phyloP scores from a whole-genome alignment of 371 early-diverging fungal species.

The Saksenaea oblongispora region DNA sequence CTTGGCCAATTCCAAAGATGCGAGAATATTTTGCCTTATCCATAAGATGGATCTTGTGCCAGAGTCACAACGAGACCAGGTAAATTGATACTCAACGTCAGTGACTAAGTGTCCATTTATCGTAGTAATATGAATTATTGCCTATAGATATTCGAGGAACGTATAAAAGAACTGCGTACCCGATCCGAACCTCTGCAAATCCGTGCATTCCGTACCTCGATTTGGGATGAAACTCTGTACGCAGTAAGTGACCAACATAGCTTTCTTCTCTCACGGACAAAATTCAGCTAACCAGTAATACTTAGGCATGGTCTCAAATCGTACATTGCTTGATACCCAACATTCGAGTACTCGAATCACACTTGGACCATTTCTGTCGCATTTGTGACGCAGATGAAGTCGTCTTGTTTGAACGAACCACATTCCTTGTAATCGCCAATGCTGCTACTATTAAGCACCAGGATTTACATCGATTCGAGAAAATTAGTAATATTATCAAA shows the following conservation, averaged over 20 bases:
- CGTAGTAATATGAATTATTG: conserved; percentile 3
- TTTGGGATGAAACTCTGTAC: conserved; percentile 96
- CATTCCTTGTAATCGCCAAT: conserved; percentile 93
- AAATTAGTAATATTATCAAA: conserved; percentile 93
- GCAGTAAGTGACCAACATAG: conserved; percentile 48
- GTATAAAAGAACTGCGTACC: conserved; percentile 68
- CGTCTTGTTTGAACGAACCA: conserved; percentile 92
- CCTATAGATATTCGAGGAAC: conserved; percentile 67
- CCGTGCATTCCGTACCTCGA: conserved; percentile 85
- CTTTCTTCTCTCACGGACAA: not conserved
- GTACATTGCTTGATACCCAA: conserved; percentile 94
- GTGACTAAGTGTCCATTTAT: not conserved
- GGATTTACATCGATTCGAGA: conserved; percentile 85
- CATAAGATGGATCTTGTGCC: conserved; percentile 97
- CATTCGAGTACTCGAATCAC: conserved; percentile 74
- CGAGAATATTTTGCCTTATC: conserved; percentile 91
- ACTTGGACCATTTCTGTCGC: conserved; percentile 75
- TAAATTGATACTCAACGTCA: conserved; percentile 18
- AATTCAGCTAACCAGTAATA: not conserved
- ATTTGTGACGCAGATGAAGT: conserved; percentile 93
- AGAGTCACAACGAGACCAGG: conserved; percentile 72
- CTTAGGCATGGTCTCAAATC: conserved; percentile 93
- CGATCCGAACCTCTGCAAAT: conserved; percentile 77
- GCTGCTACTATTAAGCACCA: conserved; percentile 57
- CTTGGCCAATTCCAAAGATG: conserved; percentile 79